Percentiles rank a stretch among this genome's conserved stretches.
These are phyloP conservation scores for Tulasnella sp. DNA, from an alignment of 768 basidiomycete genomes.

Conservation along the genomic window DNA sequence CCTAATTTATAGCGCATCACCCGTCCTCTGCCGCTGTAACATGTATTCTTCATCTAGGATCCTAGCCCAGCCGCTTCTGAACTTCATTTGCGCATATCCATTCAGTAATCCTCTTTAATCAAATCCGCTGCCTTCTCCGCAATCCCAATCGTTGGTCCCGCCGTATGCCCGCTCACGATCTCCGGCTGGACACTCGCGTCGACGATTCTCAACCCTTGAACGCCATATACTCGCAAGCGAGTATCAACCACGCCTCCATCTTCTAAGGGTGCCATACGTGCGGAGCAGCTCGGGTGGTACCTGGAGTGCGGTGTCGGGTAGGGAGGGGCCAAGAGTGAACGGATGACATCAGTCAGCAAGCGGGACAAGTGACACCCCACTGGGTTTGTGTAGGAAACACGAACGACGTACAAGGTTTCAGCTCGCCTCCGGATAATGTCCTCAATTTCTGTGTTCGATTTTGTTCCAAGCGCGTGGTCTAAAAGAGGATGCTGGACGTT, in stretches of 20 bases:
- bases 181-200: slow-evolving; percentile 50
- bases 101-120: background rate
- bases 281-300: slow-evolving; percentile 42
- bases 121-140: slow-evolving; percentile 33
- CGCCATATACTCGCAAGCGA: slow-evolving; percentile 45
- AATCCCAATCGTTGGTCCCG: slow-evolving; percentile 25
- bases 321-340: too few species aligned
- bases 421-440: slow-evolving; percentile 39
- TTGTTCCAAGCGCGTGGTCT: slow-evolving; percentile 41
- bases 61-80: too few species aligned
- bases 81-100: too few species aligned
- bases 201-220: slow-evolving; percentile 45
- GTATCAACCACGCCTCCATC: slow-evolving; percentile 48
- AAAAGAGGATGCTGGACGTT: slow-evolving; percentile 42
- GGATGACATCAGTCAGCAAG: background rate
- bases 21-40: too few species aligned
- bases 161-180: slow-evolving; percentile 35
- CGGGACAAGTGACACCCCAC: background rate
- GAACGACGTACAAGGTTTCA: slow-evolving; percentile 42
- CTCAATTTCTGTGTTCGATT: slow-evolving; percentile 40
- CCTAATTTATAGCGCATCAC: too few species aligned
- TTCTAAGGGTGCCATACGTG: slow-evolving; percentile 41
- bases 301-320: background rate
- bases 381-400: background rate
- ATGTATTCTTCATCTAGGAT: too few species aligned